phyloP scores from a whole-genome alignment of 306 rosid genomes.

The Quercus engelmannii region DNA sequence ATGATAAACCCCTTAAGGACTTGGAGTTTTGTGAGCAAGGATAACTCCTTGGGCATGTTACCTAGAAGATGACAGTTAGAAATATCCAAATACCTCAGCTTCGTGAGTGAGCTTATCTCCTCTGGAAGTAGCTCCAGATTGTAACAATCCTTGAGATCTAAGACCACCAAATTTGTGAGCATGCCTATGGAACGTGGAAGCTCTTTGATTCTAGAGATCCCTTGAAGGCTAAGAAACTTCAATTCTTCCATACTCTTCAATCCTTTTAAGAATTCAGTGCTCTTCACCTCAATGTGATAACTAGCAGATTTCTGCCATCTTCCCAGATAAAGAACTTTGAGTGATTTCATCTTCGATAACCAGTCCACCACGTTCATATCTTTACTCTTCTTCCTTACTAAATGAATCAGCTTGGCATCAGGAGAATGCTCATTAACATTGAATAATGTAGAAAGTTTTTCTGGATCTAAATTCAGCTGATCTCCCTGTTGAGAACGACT shows the following conservation, averaged over 20 bases:
- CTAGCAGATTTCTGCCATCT: slow-evolving; percentile 10
- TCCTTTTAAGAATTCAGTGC: not conserved
- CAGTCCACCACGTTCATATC: not conserved
- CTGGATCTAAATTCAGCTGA: too few relatives aligned
- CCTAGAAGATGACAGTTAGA: slow-evolving; percentile 29
- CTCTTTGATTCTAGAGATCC: slow-evolving; percentile 17
- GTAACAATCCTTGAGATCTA: slow-evolving; percentile 36
- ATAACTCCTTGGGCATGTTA: slow-evolving; percentile 16
- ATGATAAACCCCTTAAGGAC: slow-evolving; percentile 26
- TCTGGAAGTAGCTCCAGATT: slow-evolving; percentile 24
- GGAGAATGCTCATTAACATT: slow-evolving; percentile 25
- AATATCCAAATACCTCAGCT: slow-evolving; percentile 29
- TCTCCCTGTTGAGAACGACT: too few relatives aligned
- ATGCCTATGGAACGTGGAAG: slow-evolving; percentile 6
- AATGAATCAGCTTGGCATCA: not conserved
- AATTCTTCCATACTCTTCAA: slow-evolving; percentile 7
- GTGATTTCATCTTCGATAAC: slow-evolving; percentile 1
- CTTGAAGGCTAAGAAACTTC: slow-evolving; percentile 29
- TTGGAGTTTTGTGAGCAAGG: not conserved
- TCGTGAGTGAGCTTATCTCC: not conserved
- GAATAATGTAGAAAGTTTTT: not conserved
- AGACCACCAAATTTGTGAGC: slow-evolving; percentile 7
- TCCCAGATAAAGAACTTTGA: slow-evolving; percentile 25
- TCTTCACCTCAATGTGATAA: slow-evolving; percentile 25
- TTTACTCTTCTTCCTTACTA: too few relatives aligned